phyloP scores from a whole-genome alignment of 1,139 yeast species.

The Diutina siamensis region DNA sequence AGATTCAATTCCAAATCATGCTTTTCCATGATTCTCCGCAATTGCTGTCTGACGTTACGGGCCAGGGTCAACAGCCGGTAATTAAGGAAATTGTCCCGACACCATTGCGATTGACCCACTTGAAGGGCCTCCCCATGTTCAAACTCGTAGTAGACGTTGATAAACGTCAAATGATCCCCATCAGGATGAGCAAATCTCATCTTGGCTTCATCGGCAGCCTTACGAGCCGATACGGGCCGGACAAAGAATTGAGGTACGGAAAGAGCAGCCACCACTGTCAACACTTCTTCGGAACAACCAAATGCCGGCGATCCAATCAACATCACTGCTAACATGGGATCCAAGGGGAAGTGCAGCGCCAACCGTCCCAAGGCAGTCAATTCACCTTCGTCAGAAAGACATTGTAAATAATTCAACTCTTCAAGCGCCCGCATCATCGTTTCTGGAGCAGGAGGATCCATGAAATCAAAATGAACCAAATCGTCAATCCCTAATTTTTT shows the following conservation, averaged over 20 bases:
- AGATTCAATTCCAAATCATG: slow-evolving; percentile 64
- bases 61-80: slow-evolving; percentile 77
- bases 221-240: slow-evolving; percentile 80
- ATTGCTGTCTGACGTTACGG: slow-evolving; percentile 73
- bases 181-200: slow-evolving; percentile 83
- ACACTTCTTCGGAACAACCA: slow-evolving; percentile 78
- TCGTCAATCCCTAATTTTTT: slow-evolving; percentile 93
- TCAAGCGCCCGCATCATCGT: slow-evolving; percentile 99
- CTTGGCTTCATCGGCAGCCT: slow-evolving; percentile 88
- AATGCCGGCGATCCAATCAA: slow-evolving; percentile 78
- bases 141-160: slow-evolving; percentile 84
- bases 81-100: slow-evolving; percentile 80
- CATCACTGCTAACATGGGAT: slow-evolving; percentile 92
- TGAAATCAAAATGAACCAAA: slow-evolving; percentile 92
- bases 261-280: slow-evolving; percentile 80
- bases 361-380: slow-evolving; percentile 79
- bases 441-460: slow-evolving; percentile 99
- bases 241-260: slow-evolving; percentile 93
- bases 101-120: slow-evolving; percentile 66
- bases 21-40: slow-evolving; percentile 72
- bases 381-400: slow-evolving; percentile 87
- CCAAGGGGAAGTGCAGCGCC: slow-evolving; percentile 90
- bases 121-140: slow-evolving; percentile 56
- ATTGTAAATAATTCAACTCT: slow-evolving; percentile 80
- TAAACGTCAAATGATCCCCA: slow-evolving; percentile 87